A percentile compares a stretch with the other conserved stretches of the same genome.
Evolutionary conservation across 2,329 filamentous ascomycete genomes (phyloP).

Genomic region (Alternaria infectoria): DNA sequence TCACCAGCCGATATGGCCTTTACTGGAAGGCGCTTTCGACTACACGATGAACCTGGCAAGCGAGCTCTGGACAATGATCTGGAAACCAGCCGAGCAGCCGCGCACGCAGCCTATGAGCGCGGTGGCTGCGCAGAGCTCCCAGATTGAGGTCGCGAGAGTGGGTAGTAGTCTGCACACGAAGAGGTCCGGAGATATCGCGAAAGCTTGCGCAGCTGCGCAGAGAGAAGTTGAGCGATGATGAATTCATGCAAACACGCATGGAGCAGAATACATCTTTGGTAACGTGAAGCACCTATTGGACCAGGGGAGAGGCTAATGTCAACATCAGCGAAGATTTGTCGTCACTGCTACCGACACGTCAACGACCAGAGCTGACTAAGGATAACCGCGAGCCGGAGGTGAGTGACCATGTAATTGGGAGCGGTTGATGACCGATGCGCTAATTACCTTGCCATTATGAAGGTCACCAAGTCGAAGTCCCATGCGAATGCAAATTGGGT

Average conservation of each 20-base stretch:
- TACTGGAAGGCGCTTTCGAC: constrained; percentile 22
- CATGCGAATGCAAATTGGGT: not conserved
- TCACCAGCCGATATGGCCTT: constrained; percentile 24
- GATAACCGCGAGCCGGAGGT: not conserved
- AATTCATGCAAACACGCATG: not conserved
- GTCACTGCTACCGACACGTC: too few relatives aligned
- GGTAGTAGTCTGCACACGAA: not conserved
- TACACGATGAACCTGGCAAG: constrained; percentile 20
- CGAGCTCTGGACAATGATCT: constrained; percentile 23
- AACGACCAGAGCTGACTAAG: not conserved
- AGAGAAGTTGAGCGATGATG: not conserved
- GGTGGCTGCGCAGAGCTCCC: not conserved
- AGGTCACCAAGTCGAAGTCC: not conserved
- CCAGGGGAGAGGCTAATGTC: not conserved
- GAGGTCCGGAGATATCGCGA: not conserved
- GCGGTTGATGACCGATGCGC: not conserved
- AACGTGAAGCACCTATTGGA: not conserved
- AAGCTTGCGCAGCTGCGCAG: not conserved
- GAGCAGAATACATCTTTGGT: not conserved
- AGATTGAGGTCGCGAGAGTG: not conserved
- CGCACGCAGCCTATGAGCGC: not conserved
- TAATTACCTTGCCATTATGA: not conserved
- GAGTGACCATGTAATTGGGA: not conserved
- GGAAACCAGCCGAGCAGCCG: not conserved
- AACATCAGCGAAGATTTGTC: not conserved